Percentiles rank a stretch among this genome's conserved stretches.
These are phyloP conservation scores for Trichoderma citrinoviride DNA, from an alignment of 2,329 filamentous ascomycete genomes.

Conservation along the genomic window DNA sequence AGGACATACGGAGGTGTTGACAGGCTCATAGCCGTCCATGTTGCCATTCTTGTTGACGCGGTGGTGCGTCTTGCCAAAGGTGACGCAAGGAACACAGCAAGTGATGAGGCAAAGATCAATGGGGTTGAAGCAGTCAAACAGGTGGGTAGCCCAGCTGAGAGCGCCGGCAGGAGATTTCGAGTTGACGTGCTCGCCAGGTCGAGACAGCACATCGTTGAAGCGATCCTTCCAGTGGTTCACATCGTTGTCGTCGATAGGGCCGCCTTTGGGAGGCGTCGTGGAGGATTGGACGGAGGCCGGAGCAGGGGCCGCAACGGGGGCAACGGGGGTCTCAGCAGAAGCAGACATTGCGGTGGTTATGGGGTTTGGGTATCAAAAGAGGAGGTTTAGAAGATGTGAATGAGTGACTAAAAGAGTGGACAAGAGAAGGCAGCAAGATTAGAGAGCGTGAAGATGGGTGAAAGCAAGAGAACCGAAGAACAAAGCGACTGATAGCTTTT, in stretches of 20 bases:
- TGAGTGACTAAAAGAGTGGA: conserved; percentile 13
- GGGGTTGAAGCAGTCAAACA: conserved; percentile 47
- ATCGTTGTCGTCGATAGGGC: conserved; percentile 43
- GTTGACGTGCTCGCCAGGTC: conserved; percentile 43
- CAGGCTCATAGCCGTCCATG: conserved; percentile 44
- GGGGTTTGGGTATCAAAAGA: conserved; percentile 13
- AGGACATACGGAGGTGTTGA: conserved; percentile 45
- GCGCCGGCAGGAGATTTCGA: conserved; percentile 40
- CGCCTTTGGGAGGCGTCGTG: conserved; percentile 24
- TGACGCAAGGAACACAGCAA: conserved; percentile 47
- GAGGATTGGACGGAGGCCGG: conserved; percentile 6
- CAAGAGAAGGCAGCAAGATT: neutral
- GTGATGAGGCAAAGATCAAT: conserved; percentile 45
- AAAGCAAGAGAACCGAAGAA: neutral
- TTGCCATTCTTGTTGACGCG: conserved; percentile 41
- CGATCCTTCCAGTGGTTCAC: conserved; percentile 44
- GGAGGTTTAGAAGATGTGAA: neutral
- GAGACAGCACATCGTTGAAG: conserved; percentile 44
- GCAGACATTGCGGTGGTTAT: conserved; percentile 11
- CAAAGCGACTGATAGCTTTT: neutral
- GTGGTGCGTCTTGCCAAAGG: conserved; percentile 49
- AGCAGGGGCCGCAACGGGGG: neutral
- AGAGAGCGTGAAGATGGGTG: conserved; percentile 3
- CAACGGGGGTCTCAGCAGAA: neutral
- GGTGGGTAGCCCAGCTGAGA: conserved; percentile 39